A percentile compares a stretch with the other conserved stretches of the same genome.
Conservation (phyloP, 495 filamentous ascomycete genomes). For the Evernia prunastri region DNA sequence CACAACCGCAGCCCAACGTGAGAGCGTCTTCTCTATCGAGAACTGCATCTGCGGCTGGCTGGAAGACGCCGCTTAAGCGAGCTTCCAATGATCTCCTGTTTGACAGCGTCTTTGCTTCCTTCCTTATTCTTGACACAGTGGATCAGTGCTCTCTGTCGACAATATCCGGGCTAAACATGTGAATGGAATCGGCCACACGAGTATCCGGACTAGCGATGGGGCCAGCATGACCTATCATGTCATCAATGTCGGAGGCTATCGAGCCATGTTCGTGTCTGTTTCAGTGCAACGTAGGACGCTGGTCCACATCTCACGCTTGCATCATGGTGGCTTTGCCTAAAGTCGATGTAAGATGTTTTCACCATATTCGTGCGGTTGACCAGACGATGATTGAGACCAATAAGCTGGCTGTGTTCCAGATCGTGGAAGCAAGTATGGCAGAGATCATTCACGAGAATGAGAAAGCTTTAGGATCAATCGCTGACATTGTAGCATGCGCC, state of each 20-base stretch:
- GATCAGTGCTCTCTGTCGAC: background rate
- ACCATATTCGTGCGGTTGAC: background rate
- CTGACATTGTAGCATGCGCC: background rate
- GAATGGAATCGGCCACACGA: background rate
- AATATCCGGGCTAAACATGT: background rate
- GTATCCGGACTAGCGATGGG: background rate
- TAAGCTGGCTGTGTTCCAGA: background rate
- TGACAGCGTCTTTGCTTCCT: background rate
- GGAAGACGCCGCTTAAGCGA: background rate
- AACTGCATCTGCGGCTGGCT: background rate
- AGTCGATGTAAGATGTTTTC: background rate
- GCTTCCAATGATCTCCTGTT: background rate
- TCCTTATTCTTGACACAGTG: background rate
- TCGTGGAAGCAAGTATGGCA: background rate
- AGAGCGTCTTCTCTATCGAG: background rate
- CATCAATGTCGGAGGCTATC: background rate
- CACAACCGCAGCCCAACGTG: background rate
- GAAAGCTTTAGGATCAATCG: background rate
- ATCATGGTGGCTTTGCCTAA: background rate
- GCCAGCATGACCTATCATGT: background rate
- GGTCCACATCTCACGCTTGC: background rate
- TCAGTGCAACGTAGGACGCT: background rate
- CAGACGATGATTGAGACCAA: background rate
- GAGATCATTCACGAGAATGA: background rate
- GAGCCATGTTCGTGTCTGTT: background rate